Base-by-base conservation (phyloP, 345 rosid genomes). In the Anastatica hierochuntica region DNA sequence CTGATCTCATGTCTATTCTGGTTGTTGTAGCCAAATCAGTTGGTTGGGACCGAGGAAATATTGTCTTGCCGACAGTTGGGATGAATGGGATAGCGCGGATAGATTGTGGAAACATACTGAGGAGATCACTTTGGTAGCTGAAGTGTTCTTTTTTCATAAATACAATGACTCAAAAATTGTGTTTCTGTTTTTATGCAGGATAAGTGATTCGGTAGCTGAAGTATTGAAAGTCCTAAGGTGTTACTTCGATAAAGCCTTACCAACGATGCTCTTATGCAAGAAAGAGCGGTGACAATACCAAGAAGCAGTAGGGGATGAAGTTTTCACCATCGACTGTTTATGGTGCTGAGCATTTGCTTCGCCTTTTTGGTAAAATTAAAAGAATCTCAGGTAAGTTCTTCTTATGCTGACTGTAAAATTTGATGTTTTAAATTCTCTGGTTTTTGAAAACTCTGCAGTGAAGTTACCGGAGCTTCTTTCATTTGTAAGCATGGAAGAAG, bases 21-120 rank as follows among this genome's bases (percentile, higher is more conserved):
- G 43, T 4, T 46, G 24, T 23, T 33, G 56, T 53, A 30, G 35
- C 50, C 29, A 36, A 10, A 11, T 45, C 37, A 57, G 34, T 42
- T 26, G 6, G 34, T 26, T 48, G 12, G 37, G 10, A 41, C 31
- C 19, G 34, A 60, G 72, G 73, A 78, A 56, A 74, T 77, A 75
- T n/a, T n/a, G n/a, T n/a, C n/a, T n/a, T n/a, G 64, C 68, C 74
- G 66, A 70, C 94, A 88, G 96, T 62, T 92, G 95, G 98, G 96
- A 92, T 58, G 96, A 92, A 70, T 88, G 98, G 98, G 90, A 83
- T 66, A 85, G 83, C 1, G 62, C 49, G 10, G 94, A 85, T 12
- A 80, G 87, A 46, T 68, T 92, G 60, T 36, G 78, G 77, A 83
- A 88, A 67, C 62, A 70, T 53, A 76, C 72, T 7, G 77, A 79